Evolutionary conservation across 495 filamentous ascomycete species (phyloP).

Genomic region (Physcia stellaris): DNA sequence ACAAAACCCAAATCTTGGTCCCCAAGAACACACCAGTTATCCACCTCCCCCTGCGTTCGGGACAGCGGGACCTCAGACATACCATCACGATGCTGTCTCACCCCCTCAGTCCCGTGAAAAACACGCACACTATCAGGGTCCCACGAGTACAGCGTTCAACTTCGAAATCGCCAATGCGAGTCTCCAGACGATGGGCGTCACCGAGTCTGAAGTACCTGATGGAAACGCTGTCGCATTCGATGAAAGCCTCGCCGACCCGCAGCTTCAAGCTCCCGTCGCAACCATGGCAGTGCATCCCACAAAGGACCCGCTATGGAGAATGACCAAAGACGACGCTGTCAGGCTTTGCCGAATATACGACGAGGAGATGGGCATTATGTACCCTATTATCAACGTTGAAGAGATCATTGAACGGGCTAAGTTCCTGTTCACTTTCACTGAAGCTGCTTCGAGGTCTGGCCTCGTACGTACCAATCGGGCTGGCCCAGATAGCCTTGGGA

Average conservation of each 20-base stretch:
- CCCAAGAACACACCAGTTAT: slow-evolving; percentile 18
- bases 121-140: slow-evolving; percentile 66
- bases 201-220: slow-evolving; percentile 25
- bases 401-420: slow-evolving; percentile 49
- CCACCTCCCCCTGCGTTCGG: slow-evolving; percentile 18
- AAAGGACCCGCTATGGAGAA: slow-evolving; percentile 66
- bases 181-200: slow-evolving; percentile 79
- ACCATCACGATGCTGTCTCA: slow-evolving; percentile 10
- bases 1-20: slow-evolving; percentile 25
- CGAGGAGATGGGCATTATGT: slow-evolving; percentile 82
- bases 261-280: slow-evolving; percentile 24
- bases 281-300: slow-evolving; percentile 25
- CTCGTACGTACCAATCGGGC: slow-evolving; percentile 38
- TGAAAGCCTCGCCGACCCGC: slow-evolving; percentile 35
- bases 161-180: slow-evolving; percentile 80
- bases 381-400: slow-evolving; percentile 64
- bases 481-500: slow-evolving; percentile 50
- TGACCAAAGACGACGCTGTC: slow-evolving; percentile 60
- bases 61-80: slow-evolving; percentile 4
- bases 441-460: slow-evolving; percentile 44
- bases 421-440: slow-evolving; percentile 55
- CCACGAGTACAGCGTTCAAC: slow-evolving; percentile 74
- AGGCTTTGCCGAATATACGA: slow-evolving; percentile 62
- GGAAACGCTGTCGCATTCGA: slow-evolving; percentile 48
- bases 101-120: slow-evolving; percentile 19